These are phyloP conservation scores for Solanum aculeatissimum DNA, from an alignment of 305 asterid genomes.

Conservation along the genomic window DNA sequence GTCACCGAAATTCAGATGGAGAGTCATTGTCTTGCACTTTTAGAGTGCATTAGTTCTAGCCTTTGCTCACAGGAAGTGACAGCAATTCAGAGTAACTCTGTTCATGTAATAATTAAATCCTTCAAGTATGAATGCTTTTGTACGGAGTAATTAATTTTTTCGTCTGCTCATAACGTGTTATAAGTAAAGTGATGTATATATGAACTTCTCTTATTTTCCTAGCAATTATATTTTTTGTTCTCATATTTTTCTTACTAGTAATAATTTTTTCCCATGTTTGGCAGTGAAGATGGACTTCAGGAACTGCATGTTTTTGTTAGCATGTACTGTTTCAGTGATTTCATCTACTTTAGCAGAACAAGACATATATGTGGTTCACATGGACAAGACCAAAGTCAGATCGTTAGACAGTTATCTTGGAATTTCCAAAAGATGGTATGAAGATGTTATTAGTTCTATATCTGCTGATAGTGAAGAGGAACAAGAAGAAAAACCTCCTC, in stretches of 20 bases:
- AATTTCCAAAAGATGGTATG: constrained; percentile 36
- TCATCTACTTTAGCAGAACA: constrained; percentile 20
- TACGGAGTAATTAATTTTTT: neutral
- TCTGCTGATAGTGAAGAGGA: constrained; percentile 5
- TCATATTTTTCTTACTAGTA: neutral
- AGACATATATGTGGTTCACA: constrained; percentile 47
- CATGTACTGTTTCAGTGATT: constrained; percentile 6
- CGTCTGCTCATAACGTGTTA: neutral
- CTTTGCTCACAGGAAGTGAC: neutral
- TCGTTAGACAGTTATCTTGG: constrained; percentile 30
- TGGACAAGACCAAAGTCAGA: constrained; percentile 41
- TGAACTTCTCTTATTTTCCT: neutral
- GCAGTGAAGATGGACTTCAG: constrained; percentile 20
- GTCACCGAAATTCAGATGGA: neutral
- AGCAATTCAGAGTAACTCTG: neutral
- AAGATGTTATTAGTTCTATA: constrained; percentile 41
- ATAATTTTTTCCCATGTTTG: neutral
- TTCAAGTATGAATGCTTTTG: neutral
- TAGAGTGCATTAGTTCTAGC: neutral
- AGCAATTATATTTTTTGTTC: neutral
- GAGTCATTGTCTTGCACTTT: neutral
- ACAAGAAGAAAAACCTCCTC: constrained; percentile 19
- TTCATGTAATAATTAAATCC: neutral
- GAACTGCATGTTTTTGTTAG: constrained; percentile 14
- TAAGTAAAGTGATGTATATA: neutral